phyloP scores from a whole-genome alignment of 345 rosid species.

The Eucalyptus curtisii region DNA sequence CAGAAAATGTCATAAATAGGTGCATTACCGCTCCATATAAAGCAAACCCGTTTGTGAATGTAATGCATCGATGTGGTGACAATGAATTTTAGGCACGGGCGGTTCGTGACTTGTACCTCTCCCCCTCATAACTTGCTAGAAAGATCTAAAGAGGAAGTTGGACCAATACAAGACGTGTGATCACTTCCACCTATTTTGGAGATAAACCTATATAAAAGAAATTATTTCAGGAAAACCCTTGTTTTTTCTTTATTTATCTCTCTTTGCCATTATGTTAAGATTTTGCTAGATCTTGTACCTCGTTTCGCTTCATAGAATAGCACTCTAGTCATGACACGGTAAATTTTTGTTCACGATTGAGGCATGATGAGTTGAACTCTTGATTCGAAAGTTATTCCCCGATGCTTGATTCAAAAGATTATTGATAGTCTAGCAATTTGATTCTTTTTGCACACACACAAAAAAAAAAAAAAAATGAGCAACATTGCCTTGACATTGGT shows the following conservation, averaged over 20 bases:
- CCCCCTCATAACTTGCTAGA: background rate
- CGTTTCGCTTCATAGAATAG: background rate
- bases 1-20: background rate
- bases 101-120: slow-evolving; percentile 6
- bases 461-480: background rate
- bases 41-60: background rate
- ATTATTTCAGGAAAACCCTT: background rate
- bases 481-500: background rate
- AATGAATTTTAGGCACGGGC: slow-evolving; percentile 28
- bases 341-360: background rate
- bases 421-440: background rate
- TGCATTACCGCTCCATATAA: background rate
- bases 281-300: background rate
- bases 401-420: background rate
- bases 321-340: background rate
- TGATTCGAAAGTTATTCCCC: background rate
- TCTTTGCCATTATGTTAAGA: background rate
- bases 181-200: background rate
- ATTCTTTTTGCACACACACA: background rate
- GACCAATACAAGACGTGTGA: background rate
- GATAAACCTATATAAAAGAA: background rate
- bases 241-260: background rate
- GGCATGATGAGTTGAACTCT: background rate
- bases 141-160: background rate
- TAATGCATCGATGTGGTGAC: background rate